Evolutionary conservation across 2,329 filamentous ascomycete genomes (phyloP).

Genomic region (Aspergillus ustus): DNA sequence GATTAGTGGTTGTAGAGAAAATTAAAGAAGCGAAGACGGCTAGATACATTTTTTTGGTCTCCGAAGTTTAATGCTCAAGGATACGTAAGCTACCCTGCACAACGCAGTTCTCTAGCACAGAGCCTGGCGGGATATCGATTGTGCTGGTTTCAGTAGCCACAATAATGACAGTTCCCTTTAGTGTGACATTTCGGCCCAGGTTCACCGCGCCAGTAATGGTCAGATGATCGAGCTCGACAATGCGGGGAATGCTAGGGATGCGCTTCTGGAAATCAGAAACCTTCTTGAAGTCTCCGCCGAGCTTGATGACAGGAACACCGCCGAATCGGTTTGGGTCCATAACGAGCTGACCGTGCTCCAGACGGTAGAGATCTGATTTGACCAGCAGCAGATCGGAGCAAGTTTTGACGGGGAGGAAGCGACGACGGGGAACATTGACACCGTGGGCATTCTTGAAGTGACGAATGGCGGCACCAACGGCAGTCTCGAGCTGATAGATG

Average conservation of each 20-base stretch:
- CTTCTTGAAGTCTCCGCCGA: constrained; percentile 99
- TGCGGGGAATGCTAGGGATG: constrained; percentile 56
- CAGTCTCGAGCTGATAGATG: constrained; percentile 97
- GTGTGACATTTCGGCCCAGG: constrained; percentile 89
- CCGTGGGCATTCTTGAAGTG: constrained; percentile 99
- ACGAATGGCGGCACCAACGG: constrained; percentile 96
- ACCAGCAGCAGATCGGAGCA: constrained; percentile 99
- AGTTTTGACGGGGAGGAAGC: constrained; percentile 99
- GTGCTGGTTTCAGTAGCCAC: constrained; percentile 97
- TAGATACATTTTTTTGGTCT: constrained; percentile 6
- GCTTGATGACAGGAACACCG: constrained; percentile 96
- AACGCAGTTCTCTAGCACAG: constrained; percentile 97
- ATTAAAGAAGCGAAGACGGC: constrained; percentile 22
- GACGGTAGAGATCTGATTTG: constrained; percentile 98
- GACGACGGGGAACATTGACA: constrained; percentile 95
- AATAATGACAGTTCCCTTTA: constrained; percentile 98
- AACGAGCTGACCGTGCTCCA: constrained; percentile 97
- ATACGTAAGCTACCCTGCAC: constrained; percentile 92
- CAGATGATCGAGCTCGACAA: constrained; percentile 68
- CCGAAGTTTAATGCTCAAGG: constrained; percentile 63
- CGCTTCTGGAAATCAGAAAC: constrained; percentile 73
- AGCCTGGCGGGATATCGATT: constrained; percentile 95
- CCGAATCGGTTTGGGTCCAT: constrained; percentile 97
- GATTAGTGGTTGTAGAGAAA: not conserved
- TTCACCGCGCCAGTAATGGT: constrained; percentile 98